phyloP scores from a whole-genome alignment of 805 yeast genomes.

The Zygotorulaspora chibaensis region DNA sequence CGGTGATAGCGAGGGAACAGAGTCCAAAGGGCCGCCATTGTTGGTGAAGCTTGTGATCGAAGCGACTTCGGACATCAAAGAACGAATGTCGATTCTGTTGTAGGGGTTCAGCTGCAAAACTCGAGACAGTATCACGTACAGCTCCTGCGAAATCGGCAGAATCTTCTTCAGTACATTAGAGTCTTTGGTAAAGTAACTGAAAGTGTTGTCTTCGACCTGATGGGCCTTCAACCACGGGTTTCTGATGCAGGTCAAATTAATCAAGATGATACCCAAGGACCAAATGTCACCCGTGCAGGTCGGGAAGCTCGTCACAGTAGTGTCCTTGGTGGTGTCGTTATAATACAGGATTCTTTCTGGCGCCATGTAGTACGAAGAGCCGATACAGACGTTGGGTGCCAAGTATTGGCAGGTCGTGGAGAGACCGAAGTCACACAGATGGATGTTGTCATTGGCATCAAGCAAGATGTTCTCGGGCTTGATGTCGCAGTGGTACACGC shows the following conservation, averaged over 20 bases:
- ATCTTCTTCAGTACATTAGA: slow-evolving; percentile 56
- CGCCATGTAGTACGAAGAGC: slow-evolving; percentile 88
- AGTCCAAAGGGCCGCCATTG: slow-evolving; percentile 27
- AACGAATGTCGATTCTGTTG: slow-evolving; percentile 28
- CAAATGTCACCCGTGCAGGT: slow-evolving; percentile 79
- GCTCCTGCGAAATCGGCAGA: slow-evolving; percentile 65
- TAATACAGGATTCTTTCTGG: slow-evolving; percentile 60
- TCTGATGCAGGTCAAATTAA: slow-evolving; percentile 75
- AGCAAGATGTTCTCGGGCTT: slow-evolving; percentile 92
- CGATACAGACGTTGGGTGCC: slow-evolving; percentile 73
- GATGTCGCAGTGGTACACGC: slow-evolving; percentile 89
- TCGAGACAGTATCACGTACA: slow-evolving; percentile 46
- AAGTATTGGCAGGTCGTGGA: slow-evolving; percentile 59
- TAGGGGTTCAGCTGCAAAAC: slow-evolving; percentile 35
- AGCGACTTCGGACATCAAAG: slow-evolving; percentile 23
- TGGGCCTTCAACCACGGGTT: slow-evolving; percentile 90
- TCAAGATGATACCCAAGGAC: slow-evolving; percentile 78
- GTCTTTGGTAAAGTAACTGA: slow-evolving; percentile 55
- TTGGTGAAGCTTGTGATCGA: slow-evolving; percentile 26
- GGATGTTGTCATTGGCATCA: slow-evolving; percentile 50
- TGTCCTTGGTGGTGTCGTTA: slow-evolving; percentile 23
- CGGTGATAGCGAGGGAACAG: slow-evolving; percentile 20
- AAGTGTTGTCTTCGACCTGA: slow-evolving; percentile 55
- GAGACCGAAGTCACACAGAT: slow-evolving; percentile 84
- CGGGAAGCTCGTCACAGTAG: slow-evolving; percentile 40